Evolutionary conservation across 129 eudicot genomes (phyloP).

Genomic region (Artemisia annua): DNA sequence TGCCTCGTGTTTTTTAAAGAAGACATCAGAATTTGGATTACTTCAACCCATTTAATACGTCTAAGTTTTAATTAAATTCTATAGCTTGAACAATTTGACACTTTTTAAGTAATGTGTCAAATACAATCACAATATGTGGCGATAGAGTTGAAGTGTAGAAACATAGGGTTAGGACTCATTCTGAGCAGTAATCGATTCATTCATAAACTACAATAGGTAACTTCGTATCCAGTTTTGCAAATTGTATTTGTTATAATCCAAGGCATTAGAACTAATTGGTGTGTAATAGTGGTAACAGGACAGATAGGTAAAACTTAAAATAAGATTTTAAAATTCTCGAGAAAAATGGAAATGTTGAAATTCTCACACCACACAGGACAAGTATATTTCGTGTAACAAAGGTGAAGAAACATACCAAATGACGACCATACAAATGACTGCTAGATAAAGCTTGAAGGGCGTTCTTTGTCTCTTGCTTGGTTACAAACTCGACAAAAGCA

Average conservation of each 20-base stretch:
- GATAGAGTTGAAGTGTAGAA: not conserved
- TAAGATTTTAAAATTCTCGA: too few relatives aligned
- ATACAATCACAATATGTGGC: too few relatives aligned
- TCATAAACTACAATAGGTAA: not conserved
- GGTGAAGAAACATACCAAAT: slow-evolving; percentile 60
- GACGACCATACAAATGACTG: slow-evolving; percentile 94
- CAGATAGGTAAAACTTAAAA: too few relatives aligned
- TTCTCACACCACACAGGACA: not conserved
- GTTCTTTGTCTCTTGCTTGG: slow-evolving; percentile 90
- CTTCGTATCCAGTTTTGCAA: not conserved
- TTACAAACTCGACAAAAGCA: slow-evolving; percentile 89
- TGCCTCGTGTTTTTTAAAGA: too few relatives aligned
- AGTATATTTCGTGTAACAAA: not conserved
- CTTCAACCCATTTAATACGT: too few relatives aligned
- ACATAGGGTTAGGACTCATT: not conserved
- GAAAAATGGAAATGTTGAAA: not conserved
- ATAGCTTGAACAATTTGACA: too few relatives aligned
- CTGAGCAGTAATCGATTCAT: slow-evolving; percentile 1
- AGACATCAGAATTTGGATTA: too few relatives aligned
- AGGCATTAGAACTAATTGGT: not conserved
- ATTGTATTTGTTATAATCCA: not conserved
- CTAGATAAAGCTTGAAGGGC: slow-evolving; percentile 84
- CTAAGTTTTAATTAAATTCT: too few relatives aligned
- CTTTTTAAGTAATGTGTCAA: too few relatives aligned
- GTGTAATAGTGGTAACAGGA: too few relatives aligned